phyloP scores from a whole-genome alignment of 352 stramenopile genomes.

The Paralagenidium karlingii region DNA sequence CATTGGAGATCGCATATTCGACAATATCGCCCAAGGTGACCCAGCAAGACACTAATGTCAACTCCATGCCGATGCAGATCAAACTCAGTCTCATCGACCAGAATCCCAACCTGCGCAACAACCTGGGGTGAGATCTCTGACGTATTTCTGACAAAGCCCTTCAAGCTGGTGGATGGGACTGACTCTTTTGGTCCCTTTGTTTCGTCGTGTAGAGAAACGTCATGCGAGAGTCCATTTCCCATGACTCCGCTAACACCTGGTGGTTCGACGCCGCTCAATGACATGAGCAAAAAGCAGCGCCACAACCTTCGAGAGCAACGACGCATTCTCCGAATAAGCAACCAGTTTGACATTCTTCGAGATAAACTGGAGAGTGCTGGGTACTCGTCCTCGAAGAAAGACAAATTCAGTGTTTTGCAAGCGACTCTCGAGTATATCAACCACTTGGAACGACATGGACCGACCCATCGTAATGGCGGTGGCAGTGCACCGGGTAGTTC shows the following conservation, averaged over 20 bases:
- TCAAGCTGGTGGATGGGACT: background rate
- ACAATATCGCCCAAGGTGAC: slow-evolving; percentile 71
- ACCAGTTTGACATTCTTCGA: slow-evolving; percentile 72
- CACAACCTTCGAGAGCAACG: slow-evolving; percentile 76
- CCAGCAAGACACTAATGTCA: slow-evolving; percentile 10
- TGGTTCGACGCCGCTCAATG: slow-evolving; percentile 21
- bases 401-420: slow-evolving; percentile 79
- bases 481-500: background rate
- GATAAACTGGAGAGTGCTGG: slow-evolving; percentile 58
- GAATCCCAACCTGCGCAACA: slow-evolving; percentile 29
- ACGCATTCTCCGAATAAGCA: slow-evolving; percentile 70
- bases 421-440: slow-evolving; percentile 75
- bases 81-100: slow-evolving; percentile 77
- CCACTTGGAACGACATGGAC: slow-evolving; percentile 28
- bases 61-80: slow-evolving; percentile 61
- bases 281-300: slow-evolving; percentile 75
- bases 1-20: slow-evolving; percentile 68
- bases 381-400: slow-evolving; percentile 69
- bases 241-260: slow-evolving; percentile 42
- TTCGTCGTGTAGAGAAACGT: slow-evolving; percentile 7
- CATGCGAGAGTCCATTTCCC: slow-evolving; percentile 56
- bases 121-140: too few species aligned
- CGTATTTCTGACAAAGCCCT: background rate
- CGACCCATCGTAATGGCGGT: background rate
- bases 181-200: background rate